These are phyloP conservation scores for Ceratocystis albifundus DNA, from an alignment of 2,329 filamentous ascomycete species.

Conservation along the genomic window DNA sequence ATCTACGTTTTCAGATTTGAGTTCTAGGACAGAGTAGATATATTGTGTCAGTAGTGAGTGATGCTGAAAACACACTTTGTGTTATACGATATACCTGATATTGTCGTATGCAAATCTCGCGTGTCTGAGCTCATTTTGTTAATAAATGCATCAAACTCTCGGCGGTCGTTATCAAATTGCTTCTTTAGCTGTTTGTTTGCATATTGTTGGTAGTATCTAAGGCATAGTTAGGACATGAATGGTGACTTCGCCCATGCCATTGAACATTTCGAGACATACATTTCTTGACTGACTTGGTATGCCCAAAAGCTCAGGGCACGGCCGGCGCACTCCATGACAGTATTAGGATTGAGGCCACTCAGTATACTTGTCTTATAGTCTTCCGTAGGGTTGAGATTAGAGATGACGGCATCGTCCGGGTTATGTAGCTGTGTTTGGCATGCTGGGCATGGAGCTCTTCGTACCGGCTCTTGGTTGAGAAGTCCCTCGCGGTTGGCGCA, in stretches of 20 bases:
- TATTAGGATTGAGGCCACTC: slow-evolving; percentile 66
- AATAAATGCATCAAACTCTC: slow-evolving; percentile 58
- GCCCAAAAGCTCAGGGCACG: slow-evolving; percentile 73
- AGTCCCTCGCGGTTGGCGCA: slow-evolving; percentile 59
- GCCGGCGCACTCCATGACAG: slow-evolving; percentile 78
- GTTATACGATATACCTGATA: slow-evolving; percentile 35
- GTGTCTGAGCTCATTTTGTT: slow-evolving; percentile 67
- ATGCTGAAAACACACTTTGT: background rate
- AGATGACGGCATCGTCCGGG: slow-evolving; percentile 62
- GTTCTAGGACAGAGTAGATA: slow-evolving; percentile 31
- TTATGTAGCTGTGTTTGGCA: slow-evolving; percentile 58
- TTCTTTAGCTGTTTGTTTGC: slow-evolving; percentile 59
- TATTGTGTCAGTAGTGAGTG: background rate
- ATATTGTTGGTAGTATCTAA: slow-evolving; percentile 57
- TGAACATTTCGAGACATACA: slow-evolving; percentile 40
- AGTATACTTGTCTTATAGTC: slow-evolving; percentile 83
- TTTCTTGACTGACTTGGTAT: slow-evolving; percentile 75
- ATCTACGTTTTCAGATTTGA: slow-evolving; percentile 50
- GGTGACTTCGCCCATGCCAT: too few relatives aligned
- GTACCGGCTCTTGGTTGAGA: slow-evolving; percentile 31
- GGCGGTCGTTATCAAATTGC: slow-evolving; percentile 52
- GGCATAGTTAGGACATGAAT: background rate
- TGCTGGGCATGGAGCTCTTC: slow-evolving; percentile 55
- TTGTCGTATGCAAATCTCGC: slow-evolving; percentile 52
- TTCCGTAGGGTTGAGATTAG: slow-evolving; percentile 65